Evolutionary conservation across 176 grass and related monocot species (phyloP).

Genomic region (Aegilops sharonensis): DNA sequence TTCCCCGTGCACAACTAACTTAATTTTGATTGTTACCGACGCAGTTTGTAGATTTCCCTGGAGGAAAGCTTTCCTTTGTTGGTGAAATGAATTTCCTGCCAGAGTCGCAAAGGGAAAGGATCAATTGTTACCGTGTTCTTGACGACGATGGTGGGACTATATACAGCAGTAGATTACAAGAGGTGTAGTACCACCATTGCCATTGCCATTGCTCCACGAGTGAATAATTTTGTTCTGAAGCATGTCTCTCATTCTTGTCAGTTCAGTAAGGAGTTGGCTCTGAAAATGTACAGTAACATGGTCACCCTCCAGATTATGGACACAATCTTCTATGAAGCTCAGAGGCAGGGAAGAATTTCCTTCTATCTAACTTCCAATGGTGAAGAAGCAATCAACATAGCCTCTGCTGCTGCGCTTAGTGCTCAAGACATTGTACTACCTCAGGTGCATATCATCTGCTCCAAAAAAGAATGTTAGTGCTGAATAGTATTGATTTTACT

Average conservation of each 20-base stretch:
- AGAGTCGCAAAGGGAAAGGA: constrained; percentile 64
- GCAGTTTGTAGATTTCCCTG: constrained; percentile 82
- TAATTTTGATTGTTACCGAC: neutral
- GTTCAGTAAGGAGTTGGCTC: constrained; percentile 78
- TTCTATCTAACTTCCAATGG: constrained; percentile 93
- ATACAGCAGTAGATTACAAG: constrained; percentile 65
- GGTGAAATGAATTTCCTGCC: constrained; percentile 78
- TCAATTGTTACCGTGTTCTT: constrained; percentile 86
- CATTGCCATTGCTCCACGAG: neutral
- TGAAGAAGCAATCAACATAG: constrained; percentile 94
- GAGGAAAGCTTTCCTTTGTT: constrained; percentile 79
- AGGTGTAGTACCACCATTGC: constrained; percentile 18
- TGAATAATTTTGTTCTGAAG: neutral
- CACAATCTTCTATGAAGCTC: constrained; percentile 93
- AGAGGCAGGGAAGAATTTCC: constrained; percentile 95
- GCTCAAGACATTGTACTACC: constrained; percentile 78
- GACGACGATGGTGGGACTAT: constrained; percentile 56
- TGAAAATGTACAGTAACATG: constrained; percentile 88
- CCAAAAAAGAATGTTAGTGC: neutral
- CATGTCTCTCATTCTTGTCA: constrained; percentile 35
- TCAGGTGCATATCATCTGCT: constrained; percentile 51
- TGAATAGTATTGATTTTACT: constrained; percentile 12
- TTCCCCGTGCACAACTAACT: neutral
- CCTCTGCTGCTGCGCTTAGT: constrained; percentile 81
- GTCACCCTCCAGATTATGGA: constrained; percentile 93